Evolutionary conservation across 2,329 filamentous ascomycete species (phyloP).

Genomic region (Aspergillus flavus): DNA sequence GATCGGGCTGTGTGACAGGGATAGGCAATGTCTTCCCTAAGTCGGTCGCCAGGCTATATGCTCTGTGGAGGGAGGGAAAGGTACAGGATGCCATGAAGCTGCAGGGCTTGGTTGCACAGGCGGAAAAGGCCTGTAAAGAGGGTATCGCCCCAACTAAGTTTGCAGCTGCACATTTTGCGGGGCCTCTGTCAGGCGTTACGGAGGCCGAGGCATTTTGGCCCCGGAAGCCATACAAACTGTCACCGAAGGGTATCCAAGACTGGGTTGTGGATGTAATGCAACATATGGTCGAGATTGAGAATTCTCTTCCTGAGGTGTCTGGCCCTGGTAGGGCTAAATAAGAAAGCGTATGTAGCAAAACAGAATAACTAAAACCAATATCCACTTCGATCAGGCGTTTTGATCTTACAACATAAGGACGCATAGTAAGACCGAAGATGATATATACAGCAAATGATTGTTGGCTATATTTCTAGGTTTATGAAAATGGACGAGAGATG

Average conservation of each 20-base stretch:
- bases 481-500: neutral
- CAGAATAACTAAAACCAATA: neutral
- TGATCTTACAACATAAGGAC: too few relatives aligned
- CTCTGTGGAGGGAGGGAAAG: neutral
- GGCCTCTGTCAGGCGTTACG: neutral
- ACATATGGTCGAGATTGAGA: neutral
- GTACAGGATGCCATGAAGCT: neutral
- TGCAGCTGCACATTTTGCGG: neutral
- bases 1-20: neutral
- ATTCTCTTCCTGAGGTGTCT: neutral
- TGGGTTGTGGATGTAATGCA: neutral
- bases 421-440: too few relatives aligned
- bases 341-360: neutral
- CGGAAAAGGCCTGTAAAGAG: neutral
- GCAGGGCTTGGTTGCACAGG: neutral
- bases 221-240: neutral
- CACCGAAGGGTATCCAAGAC: neutral
- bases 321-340: neutral
- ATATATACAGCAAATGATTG: rapidly evolving
- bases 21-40: neutral
- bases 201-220: neutral
- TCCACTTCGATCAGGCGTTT: too few relatives aligned
- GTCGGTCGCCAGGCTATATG: neutral
- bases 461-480: neutral
- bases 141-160: neutral